Evolutionary conservation across 73 alveolate genomes (phyloP).

Genomic region (Effrenium voratum): DNA sequence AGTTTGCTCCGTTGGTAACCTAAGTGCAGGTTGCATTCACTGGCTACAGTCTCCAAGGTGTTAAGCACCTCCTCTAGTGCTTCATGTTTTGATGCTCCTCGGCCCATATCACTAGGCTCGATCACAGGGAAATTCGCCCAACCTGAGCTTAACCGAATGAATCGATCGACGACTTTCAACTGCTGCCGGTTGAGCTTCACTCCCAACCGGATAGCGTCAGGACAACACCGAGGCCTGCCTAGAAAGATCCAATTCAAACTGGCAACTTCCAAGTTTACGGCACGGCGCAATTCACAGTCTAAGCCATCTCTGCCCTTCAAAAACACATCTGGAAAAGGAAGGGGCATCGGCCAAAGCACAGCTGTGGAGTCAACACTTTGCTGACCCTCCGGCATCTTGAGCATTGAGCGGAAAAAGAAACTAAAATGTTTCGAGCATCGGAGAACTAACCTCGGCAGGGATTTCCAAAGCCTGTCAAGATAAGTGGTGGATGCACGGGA

Average conservation of each 20-base stretch:
- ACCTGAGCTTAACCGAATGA: not conserved
- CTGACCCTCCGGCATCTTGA: not conserved
- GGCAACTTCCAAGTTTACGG: not conserved
- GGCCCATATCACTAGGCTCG: not conserved
- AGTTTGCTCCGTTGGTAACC: not conserved
- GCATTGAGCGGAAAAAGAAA: not conserved
- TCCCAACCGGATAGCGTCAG: not conserved
- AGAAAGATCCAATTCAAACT: slow-evolving; percentile 2
- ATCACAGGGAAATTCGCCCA: not conserved
- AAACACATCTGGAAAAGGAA: slow-evolving; percentile 25
- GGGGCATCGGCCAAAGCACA: slow-evolving; percentile 15
- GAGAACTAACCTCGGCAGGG: not conserved
- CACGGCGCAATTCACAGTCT: not conserved
- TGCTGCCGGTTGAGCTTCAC: not conserved
- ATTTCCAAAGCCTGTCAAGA: not conserved
- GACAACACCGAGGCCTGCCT: not conserved
- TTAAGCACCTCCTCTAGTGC: not conserved
- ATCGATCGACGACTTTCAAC: not conserved
- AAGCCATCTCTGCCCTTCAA: too few relatives aligned
- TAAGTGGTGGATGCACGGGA: not conserved
- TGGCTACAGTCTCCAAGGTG: not conserved
- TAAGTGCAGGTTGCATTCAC: not conserved
- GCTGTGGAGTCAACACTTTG: not conserved
- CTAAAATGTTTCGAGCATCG: not conserved
- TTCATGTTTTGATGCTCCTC: not conserved